phyloP scores from a whole-genome alignment of 78 protist genomes.

The Dictyostelium intermedium region DNA sequence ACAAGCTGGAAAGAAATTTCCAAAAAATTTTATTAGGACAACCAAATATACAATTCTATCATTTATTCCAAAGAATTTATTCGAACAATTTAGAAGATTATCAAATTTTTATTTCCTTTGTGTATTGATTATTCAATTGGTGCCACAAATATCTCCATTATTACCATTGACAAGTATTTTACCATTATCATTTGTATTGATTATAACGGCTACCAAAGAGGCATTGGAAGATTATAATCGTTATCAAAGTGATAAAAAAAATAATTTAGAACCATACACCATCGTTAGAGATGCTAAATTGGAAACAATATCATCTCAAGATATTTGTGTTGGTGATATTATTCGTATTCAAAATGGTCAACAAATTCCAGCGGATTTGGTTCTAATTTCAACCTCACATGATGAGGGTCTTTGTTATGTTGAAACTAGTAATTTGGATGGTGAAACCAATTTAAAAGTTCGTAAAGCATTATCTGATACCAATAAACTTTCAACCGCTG shows the following conservation, averaged over 20 bases:
- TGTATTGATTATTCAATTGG: constrained; percentile 81
- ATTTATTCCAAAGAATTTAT: constrained; percentile 81
- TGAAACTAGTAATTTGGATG: constrained; percentile 81
- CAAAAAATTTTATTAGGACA: constrained; percentile 76
- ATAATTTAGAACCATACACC: constrained; percentile 43
- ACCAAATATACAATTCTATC: constrained; percentile 82
- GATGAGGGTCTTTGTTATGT: constrained; percentile 80
- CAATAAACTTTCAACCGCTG: not conserved
- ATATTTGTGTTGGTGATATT: constrained; percentile 76
- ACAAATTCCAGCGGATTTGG: constrained; percentile 76
- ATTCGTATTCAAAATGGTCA: constrained; percentile 68
- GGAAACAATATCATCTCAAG: constrained; percentile 46
- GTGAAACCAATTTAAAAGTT: constrained; percentile 80
- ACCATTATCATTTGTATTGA: constrained; percentile 86
- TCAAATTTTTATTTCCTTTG: constrained; percentile 88
- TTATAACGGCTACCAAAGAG: constrained; percentile 80
- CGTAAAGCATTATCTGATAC: constrained; percentile 56
- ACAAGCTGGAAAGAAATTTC: constrained; percentile 47
- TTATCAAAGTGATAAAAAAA: constrained; percentile 46
- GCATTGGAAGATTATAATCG: constrained; percentile 85
- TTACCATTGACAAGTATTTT: constrained; percentile 85
- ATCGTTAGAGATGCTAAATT: constrained; percentile 30
- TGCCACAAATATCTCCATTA: constrained; percentile 86
- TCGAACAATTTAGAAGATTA: constrained; percentile 84
- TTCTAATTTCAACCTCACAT: constrained; percentile 30